Evolutionary conservation across 2,329 filamentous ascomycete genomes (phyloP), one percentile per base, ranked within the genome.

Genomic region (Colletotrichum cereale): DNA sequence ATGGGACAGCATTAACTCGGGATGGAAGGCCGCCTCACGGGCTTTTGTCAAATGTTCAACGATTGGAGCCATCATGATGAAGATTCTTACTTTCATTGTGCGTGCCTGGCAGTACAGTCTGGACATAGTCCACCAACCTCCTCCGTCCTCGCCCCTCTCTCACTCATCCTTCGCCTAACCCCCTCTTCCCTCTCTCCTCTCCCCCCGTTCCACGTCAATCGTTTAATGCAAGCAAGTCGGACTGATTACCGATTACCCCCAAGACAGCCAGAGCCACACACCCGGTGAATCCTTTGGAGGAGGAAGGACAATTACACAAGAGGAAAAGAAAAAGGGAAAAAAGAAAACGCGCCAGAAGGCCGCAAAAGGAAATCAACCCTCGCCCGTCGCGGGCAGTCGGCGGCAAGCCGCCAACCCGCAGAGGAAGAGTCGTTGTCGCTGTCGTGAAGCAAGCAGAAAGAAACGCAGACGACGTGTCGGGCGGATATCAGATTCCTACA

Each of bases 71-170:
- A 31, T 38, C 5, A 5, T 24, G 29, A n/a, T 38, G 5, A 52
- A 52, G 7, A 36, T 36, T 29, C 44, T 24, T 24, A 24, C 44
- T 11, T 36, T 52, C 16, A 29, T 50, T 31, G 29, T 36, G 12
- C 34, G n/a, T 16, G 21, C 31, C n/a, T 50, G 31, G 60, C 60
- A 40, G 47, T 62, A 52, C 44, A 62, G 52, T 62, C 14, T 48
- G 60, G 31, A 52, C 29, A 52, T 62, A 47, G 16, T 62, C 26
- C 47, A 52, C 24, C 38, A 31, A 24, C 14, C 26, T n/a, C 38
- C 26, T 31, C 16, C 36, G 31, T n/a, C 5, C 14, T 7, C 44
- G 2, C 7, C 4, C 16, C 53, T 5, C 2, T 40, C 21, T 0
- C 21, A n/a, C 42, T 44, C 18, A 21, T 18, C 4, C 16, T 18